These are phyloP conservation scores for Starmerella scarabaei DNA, from an alignment of 805 yeast genomes.

Conservation along the genomic window DNA sequence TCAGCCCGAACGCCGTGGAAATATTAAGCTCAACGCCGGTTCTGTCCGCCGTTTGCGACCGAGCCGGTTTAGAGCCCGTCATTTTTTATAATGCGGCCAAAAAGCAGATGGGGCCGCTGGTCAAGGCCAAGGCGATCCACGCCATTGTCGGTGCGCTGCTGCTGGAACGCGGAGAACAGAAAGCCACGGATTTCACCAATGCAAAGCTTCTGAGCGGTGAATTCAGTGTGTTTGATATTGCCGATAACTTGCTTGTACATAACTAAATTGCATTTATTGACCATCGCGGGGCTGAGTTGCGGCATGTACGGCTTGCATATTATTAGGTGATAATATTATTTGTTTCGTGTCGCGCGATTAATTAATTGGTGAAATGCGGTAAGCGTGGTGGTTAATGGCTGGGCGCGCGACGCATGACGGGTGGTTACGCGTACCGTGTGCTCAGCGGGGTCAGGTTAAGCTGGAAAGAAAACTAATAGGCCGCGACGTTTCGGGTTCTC, in stretches of 20 bases:
- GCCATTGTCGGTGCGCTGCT: slow-evolving; percentile 62
- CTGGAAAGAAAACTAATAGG: no score
- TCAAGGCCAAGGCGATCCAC: slow-evolving; percentile 39
- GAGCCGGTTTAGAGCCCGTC: slow-evolving; percentile 21
- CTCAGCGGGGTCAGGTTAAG: no score
- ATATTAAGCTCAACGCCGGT: slow-evolving; percentile 23
- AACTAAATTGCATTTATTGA: background rate
- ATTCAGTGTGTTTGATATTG: slow-evolving; percentile 22
- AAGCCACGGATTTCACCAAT: slow-evolving; percentile 42
- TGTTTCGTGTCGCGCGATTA: no score
- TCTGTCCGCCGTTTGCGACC: slow-evolving; percentile 22
- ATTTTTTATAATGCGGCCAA: slow-evolving; percentile 24
- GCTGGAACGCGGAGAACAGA: slow-evolving; percentile 44
- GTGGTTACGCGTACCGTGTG: no score
- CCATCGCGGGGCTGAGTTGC: no score
- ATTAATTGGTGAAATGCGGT: no score
- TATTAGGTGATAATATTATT: no score
- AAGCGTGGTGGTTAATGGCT: no score
- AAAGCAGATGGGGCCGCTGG: slow-evolving; percentile 29
- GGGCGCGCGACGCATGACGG: no score
- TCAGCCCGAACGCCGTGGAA: slow-evolving; percentile 22
- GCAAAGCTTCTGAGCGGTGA: slow-evolving; percentile 34
- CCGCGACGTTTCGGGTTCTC: no score
- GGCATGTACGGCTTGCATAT: no score
- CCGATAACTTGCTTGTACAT: slow-evolving; percentile 17